Conservation (phyloP, 805 yeast species). For the Monosporozyma aquatica region DNA sequence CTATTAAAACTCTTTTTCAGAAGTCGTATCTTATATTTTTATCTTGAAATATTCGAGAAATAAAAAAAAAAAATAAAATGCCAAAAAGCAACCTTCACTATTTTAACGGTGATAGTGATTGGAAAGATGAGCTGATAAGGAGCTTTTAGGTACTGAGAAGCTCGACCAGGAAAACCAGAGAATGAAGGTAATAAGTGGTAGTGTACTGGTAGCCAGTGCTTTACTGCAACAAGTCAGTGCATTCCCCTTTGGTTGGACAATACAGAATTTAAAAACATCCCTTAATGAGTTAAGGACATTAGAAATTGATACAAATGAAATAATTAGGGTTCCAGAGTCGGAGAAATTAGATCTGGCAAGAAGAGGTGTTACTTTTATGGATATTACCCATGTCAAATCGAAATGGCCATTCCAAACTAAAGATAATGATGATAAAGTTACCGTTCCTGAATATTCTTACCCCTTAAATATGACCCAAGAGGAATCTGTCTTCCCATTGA, state of each 20-base stretch:
- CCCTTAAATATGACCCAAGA: slow-evolving; percentile 39
- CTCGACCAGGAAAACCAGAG: no score
- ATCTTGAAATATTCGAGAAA: no score
- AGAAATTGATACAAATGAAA: slow-evolving; percentile 19
- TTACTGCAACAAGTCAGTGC: background rate
- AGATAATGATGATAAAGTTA: slow-evolving; percentile 8
- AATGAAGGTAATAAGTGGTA: background rate
- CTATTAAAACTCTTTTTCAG: background rate
- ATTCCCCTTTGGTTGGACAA: background rate
- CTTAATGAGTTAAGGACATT: slow-evolving; percentile 12
- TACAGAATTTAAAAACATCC: background rate
- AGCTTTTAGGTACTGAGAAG: no score
- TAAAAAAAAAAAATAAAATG: no score
- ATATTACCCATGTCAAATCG: slow-evolving; percentile 39
- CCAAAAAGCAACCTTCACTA: no score
- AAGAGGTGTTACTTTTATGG: slow-evolving; percentile 49
- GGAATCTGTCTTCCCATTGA: slow-evolving; percentile 35
- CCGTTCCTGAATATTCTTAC: slow-evolving; percentile 35
- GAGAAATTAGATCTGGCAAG: slow-evolving; percentile 39
- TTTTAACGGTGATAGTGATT: no score
- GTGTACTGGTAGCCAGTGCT: background rate
- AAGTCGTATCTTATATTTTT: no score
- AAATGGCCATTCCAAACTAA: slow-evolving; percentile 17
- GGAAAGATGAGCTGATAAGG: no score
- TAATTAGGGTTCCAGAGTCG: slow-evolving; percentile 31